Base-by-base conservation (phyloP, 495 filamentous ascomycete genomes). In the Lichenothelia convexa region DNA sequence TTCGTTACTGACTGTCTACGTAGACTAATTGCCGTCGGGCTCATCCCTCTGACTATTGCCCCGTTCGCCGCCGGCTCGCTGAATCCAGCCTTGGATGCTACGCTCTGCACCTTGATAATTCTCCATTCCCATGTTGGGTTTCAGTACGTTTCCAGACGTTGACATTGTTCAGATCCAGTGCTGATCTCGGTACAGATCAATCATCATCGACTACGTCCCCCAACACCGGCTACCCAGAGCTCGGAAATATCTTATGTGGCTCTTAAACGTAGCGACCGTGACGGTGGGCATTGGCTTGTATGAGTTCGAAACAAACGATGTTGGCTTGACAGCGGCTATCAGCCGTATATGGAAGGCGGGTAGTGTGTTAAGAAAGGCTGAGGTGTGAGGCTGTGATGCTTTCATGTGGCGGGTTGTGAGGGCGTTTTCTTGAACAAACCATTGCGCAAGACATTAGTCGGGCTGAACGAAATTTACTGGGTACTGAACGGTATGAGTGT, bases 301-400 rank as follows among this genome's bases (percentile, higher is more conserved):
- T 61, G 85, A 93, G 64, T 94, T 95, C 54, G 86, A 97, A 74
- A 97, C 89, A n/a, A 94, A 93, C 53, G 89, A 97, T 49, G 84
- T 97, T 26, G 89, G 89, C 36, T 50, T 97, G 39, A 93, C 83
- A 12, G 85, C 92, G 66, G 75, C 77, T 20, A 63, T 91, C 42
- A 82, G 78, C 68, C 69, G 78, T 44, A 64, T 92, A 45, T 93
- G 85, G 85, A 76, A 64, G 43, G 85, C 85, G n/a, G n/a, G n/a
- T n/a, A n/a, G n/a, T n/a, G n/a, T n/a, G n/a, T n/a, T n/a, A n/a
- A n/a, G n/a, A n/a, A n/a, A n/a, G n/a, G n/a, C n/a, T n/a, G n/a
- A n/a, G n/a, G n/a, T n/a, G n/a, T n/a, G n/a, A n/a, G n/a, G n/a
- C n/a, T n/a, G n/a, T n/a, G n/a, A n/a, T n/a, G n/a, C n/a, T n/a